Conservation (phyloP, 2,329 filamentous ascomycete species). For the Aspergillus viridinutans region DNA sequence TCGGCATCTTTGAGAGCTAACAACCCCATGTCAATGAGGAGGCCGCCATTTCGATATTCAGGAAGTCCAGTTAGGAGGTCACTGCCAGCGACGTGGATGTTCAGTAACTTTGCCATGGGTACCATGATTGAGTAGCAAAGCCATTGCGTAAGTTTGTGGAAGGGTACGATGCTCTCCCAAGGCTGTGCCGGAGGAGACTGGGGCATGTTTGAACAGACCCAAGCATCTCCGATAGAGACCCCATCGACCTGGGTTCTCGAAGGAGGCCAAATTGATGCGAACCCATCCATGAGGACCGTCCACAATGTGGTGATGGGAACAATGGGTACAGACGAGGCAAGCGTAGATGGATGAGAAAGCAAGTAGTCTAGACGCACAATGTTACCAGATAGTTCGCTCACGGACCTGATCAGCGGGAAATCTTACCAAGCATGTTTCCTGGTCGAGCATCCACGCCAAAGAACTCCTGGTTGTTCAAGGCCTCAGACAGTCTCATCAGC, state of each 20-base stretch:
- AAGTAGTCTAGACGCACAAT: constrained; percentile 66
- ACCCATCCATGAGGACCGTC: constrained; percentile 82
- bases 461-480: constrained; percentile 73
- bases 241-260: constrained; percentile 85
- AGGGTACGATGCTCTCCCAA: constrained; percentile 81
- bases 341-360: constrained; percentile 84
- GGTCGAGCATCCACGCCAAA: constrained; percentile 82
- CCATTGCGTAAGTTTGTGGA: constrained; percentile 95
- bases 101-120: constrained; percentile 76
- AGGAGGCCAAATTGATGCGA: constrained; percentile 82
- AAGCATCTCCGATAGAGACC: constrained; percentile 84
- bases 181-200: constrained; percentile 59
- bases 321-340: constrained; percentile 82
- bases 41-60: constrained; percentile 86
- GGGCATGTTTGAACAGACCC: constrained; percentile 83
- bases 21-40: constrained; percentile 80
- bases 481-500: constrained; percentile 68
- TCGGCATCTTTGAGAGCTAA: constrained; percentile 70
- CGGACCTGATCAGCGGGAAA: not conserved
- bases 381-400: constrained; percentile 1
- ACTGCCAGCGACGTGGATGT: constrained; percentile 73
- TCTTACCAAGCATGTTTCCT: constrained; percentile 85
- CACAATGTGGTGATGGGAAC: constrained; percentile 83
- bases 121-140: constrained; percentile 91
- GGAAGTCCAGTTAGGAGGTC: constrained; percentile 83